Base-by-base conservation (phyloP, 2,329 filamentous ascomycete species). In the Fusarium sp. region DNA sequence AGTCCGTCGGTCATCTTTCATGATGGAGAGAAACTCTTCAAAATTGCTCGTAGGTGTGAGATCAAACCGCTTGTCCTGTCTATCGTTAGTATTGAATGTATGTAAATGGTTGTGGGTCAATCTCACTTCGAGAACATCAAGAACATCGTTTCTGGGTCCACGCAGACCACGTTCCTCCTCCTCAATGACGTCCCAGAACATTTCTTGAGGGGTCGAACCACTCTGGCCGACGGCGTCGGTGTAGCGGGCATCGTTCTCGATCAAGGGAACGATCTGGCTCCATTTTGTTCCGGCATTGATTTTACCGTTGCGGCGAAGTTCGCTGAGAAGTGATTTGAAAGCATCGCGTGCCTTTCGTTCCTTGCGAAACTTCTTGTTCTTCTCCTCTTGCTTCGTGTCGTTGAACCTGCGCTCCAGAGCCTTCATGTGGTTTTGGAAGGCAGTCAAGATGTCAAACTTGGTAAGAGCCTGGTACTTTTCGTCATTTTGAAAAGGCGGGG, bases 151-250 rank as follows among this genome's bases (percentile, higher is more conserved):
- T 66, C 93, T 87, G 50, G 91, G 90, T 51, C 89, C 90, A 66
- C 94, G 91, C 49, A 98, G 84, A n/a, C 91, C 90, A 61, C 92
- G 89, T 77, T 99, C 95, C 79, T 98, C 94, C 78, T 97, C 94
- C 78, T 98, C 96, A 27, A 98, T 87, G 49, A 94, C 85, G 78
- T 99, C 96, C 93, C 95, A 98, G 83, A 99, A 98, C 9, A 99
- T 85, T 75, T 98, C 94, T 70, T 97, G 86, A 16, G 96, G 93
- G 7, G 89, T 92, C 7, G 94, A 97, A 59, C 95, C 94, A 62
- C 88, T 82, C 77, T 97, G 93, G 54, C 94, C 94, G 63, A 94
- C 87, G 85, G 97, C 93, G 69, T 89, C 90, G 73, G 85, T 86
- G 80, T 97, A 98, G 71, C 94, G 92, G 49, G 91, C 87, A 75